A percentile compares a stretch with the other conserved stretches of the same genome.
phyloP scores from a whole-genome alignment of 352 stramenopile genomes.

The Globisporangium nagaii region DNA sequence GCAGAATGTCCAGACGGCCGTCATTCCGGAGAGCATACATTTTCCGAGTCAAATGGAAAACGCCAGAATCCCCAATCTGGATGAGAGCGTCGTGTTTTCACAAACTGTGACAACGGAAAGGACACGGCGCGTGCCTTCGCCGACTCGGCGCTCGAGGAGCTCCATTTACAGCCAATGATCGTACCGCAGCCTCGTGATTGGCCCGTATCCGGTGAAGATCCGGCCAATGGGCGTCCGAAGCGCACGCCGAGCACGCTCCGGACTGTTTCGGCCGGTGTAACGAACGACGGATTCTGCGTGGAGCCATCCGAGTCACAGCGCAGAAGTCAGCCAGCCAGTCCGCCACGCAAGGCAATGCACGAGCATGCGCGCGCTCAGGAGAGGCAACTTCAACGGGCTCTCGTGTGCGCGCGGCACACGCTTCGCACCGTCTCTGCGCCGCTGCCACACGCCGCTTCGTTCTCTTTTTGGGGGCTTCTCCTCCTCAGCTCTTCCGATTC shows the following conservation, averaged over 20 bases:
- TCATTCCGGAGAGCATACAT: background rate
- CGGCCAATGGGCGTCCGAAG: too few species aligned
- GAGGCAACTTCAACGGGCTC: background rate
- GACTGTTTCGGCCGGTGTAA: too few species aligned
- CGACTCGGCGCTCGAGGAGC: background rate
- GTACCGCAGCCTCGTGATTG: too few species aligned
- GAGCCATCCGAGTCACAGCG: too few species aligned
- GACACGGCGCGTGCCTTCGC: constrained; percentile 1
- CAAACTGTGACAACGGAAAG: background rate
- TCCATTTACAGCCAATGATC: background rate
- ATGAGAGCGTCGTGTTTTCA: background rate
- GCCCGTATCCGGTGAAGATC: too few species aligned
- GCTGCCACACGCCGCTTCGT: background rate
- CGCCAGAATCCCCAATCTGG: background rate
- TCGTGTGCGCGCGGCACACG: background rate
- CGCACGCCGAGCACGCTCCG: too few species aligned
- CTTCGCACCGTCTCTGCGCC: constrained; percentile 1
- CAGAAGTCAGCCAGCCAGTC: too few species aligned
- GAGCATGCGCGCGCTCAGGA: background rate
- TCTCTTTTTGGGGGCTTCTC: background rate
- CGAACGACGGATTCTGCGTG: too few species aligned
- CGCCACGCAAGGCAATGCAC: too few species aligned
- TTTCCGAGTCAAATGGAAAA: background rate
- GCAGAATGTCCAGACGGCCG: background rate
- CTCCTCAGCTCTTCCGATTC: background rate